Evolutionary conservation across 768 basidiomycete species (phyloP).

Genomic region (Austroboletus eburneus): DNA sequence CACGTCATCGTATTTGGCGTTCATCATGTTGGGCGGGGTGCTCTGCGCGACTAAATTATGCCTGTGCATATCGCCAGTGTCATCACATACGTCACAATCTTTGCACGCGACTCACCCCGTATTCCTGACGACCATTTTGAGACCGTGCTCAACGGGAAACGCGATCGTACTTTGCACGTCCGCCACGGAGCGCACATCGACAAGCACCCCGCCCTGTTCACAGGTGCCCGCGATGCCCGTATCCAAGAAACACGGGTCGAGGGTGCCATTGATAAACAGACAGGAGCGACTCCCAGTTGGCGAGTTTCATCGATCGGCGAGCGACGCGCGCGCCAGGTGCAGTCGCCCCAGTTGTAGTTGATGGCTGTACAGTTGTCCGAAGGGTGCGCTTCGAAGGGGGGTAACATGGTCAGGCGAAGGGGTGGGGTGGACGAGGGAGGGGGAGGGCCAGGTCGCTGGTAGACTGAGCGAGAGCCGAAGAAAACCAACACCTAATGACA

Average conservation of each 20-base stretch:
- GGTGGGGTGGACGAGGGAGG: slow-evolving; percentile 38
- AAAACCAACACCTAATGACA: slow-evolving; percentile 38
- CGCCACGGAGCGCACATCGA: slow-evolving; percentile 13
- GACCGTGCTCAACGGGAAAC: slow-evolving; percentile 15
- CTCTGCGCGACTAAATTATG: slow-evolving; percentile 41
- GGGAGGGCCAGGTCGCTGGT: slow-evolving; percentile 37
- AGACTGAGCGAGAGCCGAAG: too few relatives aligned
- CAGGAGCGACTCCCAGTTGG: slow-evolving; percentile 32
- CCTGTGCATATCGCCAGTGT: slow-evolving; percentile 8
- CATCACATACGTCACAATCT: not conserved
- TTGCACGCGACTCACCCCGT: slow-evolving; percentile 12
- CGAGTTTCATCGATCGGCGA: slow-evolving; percentile 38
- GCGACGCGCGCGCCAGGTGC: slow-evolving; percentile 39
- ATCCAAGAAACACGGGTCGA: slow-evolving; percentile 35
- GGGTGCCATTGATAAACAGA: slow-evolving; percentile 44
- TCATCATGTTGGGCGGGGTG: slow-evolving; percentile 37
- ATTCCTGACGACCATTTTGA: slow-evolving; percentile 24
- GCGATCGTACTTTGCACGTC: slow-evolving; percentile 20
- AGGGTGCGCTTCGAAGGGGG: slow-evolving; percentile 28
- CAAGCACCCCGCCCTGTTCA: slow-evolving; percentile 18
- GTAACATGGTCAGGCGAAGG: slow-evolving; percentile 42
- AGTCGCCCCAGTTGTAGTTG: slow-evolving; percentile 25
- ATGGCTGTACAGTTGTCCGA: slow-evolving; percentile 39
- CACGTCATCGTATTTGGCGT: slow-evolving; percentile 31
- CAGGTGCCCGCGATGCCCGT: slow-evolving; percentile 24